phyloP scores from a whole-genome alignment of 75 land plant genomes.

The Chamaecyparis obtusa region DNA sequence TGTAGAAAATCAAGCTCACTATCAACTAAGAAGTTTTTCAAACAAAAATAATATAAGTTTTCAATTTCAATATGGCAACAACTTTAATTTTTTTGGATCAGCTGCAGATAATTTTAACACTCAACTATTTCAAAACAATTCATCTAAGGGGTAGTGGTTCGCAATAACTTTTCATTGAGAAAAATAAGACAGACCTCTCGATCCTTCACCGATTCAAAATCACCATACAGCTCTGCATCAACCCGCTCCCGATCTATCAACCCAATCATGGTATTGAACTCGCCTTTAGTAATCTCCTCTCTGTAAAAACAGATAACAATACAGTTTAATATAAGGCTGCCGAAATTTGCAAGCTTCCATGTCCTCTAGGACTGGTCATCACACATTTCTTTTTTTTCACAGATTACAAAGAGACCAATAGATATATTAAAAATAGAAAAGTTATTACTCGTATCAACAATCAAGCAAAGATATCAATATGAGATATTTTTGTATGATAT shows the following conservation, averaged over 20 bases:
- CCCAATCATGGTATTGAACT: slow-evolving; percentile 88
- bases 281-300: slow-evolving; percentile 83
- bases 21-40: not conserved
- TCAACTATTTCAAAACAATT: not conserved
- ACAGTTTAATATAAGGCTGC: not conserved
- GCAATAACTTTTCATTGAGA: not conserved
- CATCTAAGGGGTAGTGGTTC: not conserved
- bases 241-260: slow-evolving; percentile 88
- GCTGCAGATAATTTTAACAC: not conserved
- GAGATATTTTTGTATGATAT: too few species aligned
- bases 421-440: too few species aligned
- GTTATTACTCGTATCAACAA: too few species aligned
- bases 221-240: slow-evolving; percentile 95
- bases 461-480: too few species aligned
- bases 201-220: slow-evolving; percentile 92
- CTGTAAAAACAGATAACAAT: slow-evolving; percentile 31
- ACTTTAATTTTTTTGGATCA: not conserved
- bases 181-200: slow-evolving; percentile 65
- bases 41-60: not conserved
- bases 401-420: not conserved
- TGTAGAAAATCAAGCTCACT: not conserved
- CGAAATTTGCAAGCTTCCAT: not conserved
- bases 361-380: not conserved
- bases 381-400: not conserved
- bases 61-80: not conserved